These are phyloP conservation scores for Penicillium riverlandense DNA, from an alignment of 495 filamentous ascomycete species.

Conservation along the genomic window DNA sequence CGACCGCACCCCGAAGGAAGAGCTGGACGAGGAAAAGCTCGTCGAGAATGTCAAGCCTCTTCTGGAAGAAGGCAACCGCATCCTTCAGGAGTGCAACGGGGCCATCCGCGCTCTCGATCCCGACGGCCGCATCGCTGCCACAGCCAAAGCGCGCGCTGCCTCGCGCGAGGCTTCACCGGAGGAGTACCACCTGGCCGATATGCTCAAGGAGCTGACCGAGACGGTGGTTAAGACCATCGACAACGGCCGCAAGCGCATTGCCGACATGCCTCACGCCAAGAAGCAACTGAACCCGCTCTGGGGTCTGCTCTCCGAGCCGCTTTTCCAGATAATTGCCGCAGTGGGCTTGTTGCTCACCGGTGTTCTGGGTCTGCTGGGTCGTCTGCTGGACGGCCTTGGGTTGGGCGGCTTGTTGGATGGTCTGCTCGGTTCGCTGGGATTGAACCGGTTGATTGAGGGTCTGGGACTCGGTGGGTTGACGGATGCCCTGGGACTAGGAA, in stretches of 20 bases:
- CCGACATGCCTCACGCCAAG: constrained; percentile 89
- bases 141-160: constrained; percentile 74
- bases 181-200: constrained; percentile 77
- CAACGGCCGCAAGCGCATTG: constrained; percentile 74
- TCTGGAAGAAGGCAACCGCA: constrained; percentile 74
- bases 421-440: constrained; percentile 70
- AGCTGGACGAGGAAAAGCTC: constrained; percentile 84
- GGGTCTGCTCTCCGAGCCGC: constrained; percentile 71
- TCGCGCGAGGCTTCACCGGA: constrained; percentile 79
- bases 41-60: constrained; percentile 80
- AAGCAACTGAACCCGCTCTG: constrained; percentile 88
- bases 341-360: constrained; percentile 79
- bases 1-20: constrained; percentile 77
- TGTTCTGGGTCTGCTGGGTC: constrained; percentile 76
- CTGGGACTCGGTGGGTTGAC: constrained; percentile 61
- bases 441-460: constrained; percentile 67
- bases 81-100: constrained; percentile 83
- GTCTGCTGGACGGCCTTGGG: constrained; percentile 74
- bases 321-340: constrained; percentile 89
- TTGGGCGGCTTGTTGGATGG: constrained; percentile 74
- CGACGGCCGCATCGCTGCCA: constrained; percentile 76
- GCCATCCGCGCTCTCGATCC: constrained; percentile 86
- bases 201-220: constrained; percentile 66
- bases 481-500: constrained; percentile 46
- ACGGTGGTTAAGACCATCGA: constrained; percentile 72